Evolutionary conservation across 805 yeast species (phyloP), one percentile per base, ranked within the genome.

Genomic region (Metschnikowia henanensis): DNA sequence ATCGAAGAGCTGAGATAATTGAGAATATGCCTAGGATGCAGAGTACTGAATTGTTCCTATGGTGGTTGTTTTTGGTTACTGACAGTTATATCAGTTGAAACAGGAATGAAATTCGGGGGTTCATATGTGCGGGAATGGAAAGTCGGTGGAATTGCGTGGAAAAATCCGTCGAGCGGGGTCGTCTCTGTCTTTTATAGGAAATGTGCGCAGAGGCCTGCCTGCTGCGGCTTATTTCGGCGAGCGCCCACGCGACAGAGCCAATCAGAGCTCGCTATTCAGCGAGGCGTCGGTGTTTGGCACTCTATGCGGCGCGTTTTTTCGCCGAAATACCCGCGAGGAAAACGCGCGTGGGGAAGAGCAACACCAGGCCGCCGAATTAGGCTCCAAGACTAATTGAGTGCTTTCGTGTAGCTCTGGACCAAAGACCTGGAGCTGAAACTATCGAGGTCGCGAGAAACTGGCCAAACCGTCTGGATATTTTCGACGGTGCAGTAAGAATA

Each of bases 301-400:
- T 9, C 28, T 33, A 25, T 18, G 13, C 15, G 33, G 38, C 37
- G 25, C 25, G 17, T 5, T 17, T 7, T 31, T 35, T 35, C 44
- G 44, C 39, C 44, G 44, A 41, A 41, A 29, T n/a, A 30, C 18
- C 43, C 40, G 32, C 37, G 15, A 23, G 12, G 16, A 5, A 8
- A 13, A 33, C n/a, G 35, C 16, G 39, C 20, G 17, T 30, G 32
- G 7, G 12, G 12, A 3, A n/a, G 5, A 28, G 30, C 16, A 7
- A 28, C 9, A 23, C 12, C 26, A 23, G 26, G 4, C 12, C 12
- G 26, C 8, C 12, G 26, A 4, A 23, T 23, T 13, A 9, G 26
- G 4, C 26, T 23, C 8, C 12, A 22, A 22, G 25, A n/a, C n/a
- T n/a, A n/a, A n/a, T n/a, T n/a, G n/a, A n/a, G n/a, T n/a, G n/a